A percentile compares a stretch with the other conserved stretches of the same genome.
Conservation (phyloP, 2,329 filamentous ascomycete genomes). For the Epichloe coenophiala region DNA sequence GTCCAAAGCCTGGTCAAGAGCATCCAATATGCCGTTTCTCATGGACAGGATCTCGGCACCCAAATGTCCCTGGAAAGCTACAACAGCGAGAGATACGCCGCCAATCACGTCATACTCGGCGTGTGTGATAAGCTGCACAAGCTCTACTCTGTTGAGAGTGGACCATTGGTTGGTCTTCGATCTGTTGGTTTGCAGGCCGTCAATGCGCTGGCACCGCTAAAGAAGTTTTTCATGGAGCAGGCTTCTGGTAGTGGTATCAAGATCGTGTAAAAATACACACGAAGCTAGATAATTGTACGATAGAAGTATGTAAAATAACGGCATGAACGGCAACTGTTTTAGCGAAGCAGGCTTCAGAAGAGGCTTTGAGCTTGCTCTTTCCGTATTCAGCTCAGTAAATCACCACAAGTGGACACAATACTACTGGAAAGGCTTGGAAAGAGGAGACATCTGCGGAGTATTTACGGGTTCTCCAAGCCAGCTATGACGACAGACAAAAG, state of each 20-base stretch:
- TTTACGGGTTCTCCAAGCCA: constrained; percentile 23
- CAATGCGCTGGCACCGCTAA: constrained; percentile 60
- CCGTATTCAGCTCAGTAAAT: too few species aligned
- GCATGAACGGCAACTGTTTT: background rate
- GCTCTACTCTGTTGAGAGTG: constrained; percentile 68
- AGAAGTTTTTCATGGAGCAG: constrained; percentile 74
- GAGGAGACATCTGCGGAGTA: constrained; percentile 19
- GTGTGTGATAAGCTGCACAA: constrained; percentile 87
- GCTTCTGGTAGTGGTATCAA: constrained; percentile 42
- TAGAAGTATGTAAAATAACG: background rate
- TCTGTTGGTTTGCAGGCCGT: constrained; percentile 66
- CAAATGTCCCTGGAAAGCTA: constrained; percentile 70
- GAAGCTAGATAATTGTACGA: background rate
- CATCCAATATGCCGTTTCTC: constrained; percentile 62
- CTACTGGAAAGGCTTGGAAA: background rate
- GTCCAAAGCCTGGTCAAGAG: constrained; percentile 63
- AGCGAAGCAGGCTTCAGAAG: too few species aligned
- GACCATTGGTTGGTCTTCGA: constrained; percentile 67
- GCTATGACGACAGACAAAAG: constrained; percentile 25
- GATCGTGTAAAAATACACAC: constrained; percentile 17
- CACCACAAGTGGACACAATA: too few species aligned
- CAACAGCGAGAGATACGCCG: constrained; percentile 64
- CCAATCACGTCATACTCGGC: constrained; percentile 67
- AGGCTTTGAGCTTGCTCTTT: too few species aligned
- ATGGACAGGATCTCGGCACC: constrained; percentile 79